Conservation (phyloP, 768 basidiomycete genomes). For the Mycena vitilis region DNA sequence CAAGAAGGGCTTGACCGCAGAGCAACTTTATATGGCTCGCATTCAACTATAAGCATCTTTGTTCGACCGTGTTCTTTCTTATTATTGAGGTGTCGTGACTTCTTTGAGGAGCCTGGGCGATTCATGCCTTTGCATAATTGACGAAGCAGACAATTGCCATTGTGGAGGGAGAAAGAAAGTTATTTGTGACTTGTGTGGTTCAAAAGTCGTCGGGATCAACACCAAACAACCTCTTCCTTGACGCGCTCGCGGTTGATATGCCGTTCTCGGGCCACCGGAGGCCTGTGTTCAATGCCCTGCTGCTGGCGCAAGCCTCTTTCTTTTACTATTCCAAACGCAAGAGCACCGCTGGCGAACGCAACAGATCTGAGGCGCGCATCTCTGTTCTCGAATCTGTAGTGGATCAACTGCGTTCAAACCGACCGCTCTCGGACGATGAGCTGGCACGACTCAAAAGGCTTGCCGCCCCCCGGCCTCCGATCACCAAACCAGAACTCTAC, state of each 20-base stretch:
- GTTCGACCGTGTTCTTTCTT: neutral
- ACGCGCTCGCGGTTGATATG: slow-evolving; percentile 20
- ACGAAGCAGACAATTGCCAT: neutral
- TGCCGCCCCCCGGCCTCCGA: slow-evolving; percentile 43
- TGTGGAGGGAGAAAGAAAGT: neutral
- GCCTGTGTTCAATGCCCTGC: slow-evolving; percentile 34
- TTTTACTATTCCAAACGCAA: slow-evolving; percentile 51
- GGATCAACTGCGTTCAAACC: slow-evolving; percentile 61
- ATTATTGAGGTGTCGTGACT: neutral
- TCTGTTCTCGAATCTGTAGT: slow-evolving; percentile 73
- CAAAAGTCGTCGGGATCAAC: neutral
- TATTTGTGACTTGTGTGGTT: neutral
- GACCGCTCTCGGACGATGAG: slow-evolving; percentile 60
- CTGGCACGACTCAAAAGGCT: slow-evolving; percentile 66
- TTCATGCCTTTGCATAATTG: neutral
- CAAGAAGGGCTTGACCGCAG: neutral
- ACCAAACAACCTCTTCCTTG: neutral
- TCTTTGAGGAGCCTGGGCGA: neutral
- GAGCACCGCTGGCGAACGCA: slow-evolving; percentile 62
- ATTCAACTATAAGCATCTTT: neutral
- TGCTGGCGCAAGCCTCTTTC: slow-evolving; percentile 35
- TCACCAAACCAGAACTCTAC: slow-evolving; percentile 22
- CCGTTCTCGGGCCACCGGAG: slow-evolving; percentile 34
- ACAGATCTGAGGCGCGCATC: slow-evolving; percentile 65
- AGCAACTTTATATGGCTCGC: neutral